phyloP scores from a whole-genome alignment of 495 filamentous ascomycete genomes.

The Xylaria castorea region DNA sequence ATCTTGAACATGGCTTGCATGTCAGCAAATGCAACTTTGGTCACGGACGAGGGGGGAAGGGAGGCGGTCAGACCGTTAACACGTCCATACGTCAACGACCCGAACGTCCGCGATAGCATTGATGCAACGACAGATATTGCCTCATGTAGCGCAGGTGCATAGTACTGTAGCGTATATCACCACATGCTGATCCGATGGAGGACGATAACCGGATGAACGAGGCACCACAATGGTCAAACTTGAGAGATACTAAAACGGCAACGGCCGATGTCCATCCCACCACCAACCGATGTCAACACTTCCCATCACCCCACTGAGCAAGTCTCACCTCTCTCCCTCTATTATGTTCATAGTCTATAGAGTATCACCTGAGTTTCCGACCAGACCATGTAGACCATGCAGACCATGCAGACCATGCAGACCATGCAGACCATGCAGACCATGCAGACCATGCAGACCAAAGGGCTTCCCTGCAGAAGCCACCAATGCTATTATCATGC shows the following conservation, averaged over 20 bases:
- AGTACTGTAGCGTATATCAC: conserved; percentile 7
- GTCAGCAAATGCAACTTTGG: conserved; percentile 24
- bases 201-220: not conserved
- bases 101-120: not conserved
- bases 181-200: conserved; percentile 16
- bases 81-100: not conserved
- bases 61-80: conserved; percentile 16
- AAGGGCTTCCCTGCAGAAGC: conserved; percentile 11
- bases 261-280: conserved; percentile 20
- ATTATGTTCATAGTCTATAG: not conserved
- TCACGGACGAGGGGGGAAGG: conserved; percentile 16
- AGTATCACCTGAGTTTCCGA: conserved; percentile 16
- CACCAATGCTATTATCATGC: not conserved
- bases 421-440: conserved; percentile 12
- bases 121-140: conserved; percentile 12
- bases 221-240: conserved; percentile 3
- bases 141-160: conserved; percentile 20
- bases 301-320: conserved; percentile 10
- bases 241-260: conserved; percentile 20
- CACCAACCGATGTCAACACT: not conserved
- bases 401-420: conserved; percentile 19
- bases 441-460: conserved; percentile 17
- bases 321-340: not conserved
- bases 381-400: conserved; percentile 10
- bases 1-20: conserved; percentile 26